These are phyloP conservation scores for Puccinia triticina DNA, from an alignment of 1,284 basidiomycete genomes.

Conservation along the genomic window DNA sequence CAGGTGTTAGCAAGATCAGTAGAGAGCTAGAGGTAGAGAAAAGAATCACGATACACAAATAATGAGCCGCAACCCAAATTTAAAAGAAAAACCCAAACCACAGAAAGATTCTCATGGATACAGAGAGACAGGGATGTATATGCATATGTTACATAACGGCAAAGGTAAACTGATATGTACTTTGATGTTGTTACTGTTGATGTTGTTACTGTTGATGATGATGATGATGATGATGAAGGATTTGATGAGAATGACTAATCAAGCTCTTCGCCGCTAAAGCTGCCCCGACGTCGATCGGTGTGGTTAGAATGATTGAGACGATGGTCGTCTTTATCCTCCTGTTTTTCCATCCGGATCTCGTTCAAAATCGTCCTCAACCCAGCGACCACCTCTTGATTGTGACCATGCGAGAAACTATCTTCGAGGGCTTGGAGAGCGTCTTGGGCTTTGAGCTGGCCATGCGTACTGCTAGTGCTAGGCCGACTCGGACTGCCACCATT, in stretches of 20 bases:
- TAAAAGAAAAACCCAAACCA: not conserved
- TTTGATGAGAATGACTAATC: not conserved
- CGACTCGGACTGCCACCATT: not conserved
- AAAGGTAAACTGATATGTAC: too few species aligned
- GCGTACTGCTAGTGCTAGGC: conserved; percentile 1
- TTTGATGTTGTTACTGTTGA: not conserved
- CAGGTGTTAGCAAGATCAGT: too few species aligned
- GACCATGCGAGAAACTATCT: not conserved
- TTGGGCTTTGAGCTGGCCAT: too few species aligned
- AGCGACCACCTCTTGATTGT: not conserved
- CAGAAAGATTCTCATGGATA: not conserved
- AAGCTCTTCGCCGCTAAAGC: conserved; percentile 9
- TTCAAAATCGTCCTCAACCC: conserved; percentile 14
- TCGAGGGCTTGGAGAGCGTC: not conserved
- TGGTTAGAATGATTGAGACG: not conserved
- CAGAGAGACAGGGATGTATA: not conserved
- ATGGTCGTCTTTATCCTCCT: conserved; percentile 21
- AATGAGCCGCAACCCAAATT: too few species aligned
- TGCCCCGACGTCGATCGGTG: not conserved
- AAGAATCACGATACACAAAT: too few species aligned
- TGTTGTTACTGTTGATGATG: not conserved
- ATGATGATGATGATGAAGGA: not conserved
- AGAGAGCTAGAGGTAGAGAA: too few species aligned
- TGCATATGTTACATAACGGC: not conserved
- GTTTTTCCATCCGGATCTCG: conserved; percentile 20